Percentiles rank a stretch among this genome's conserved stretches.
Conservation (phyloP, 2,329 filamentous ascomycete species). For the Penicillium palitans region DNA sequence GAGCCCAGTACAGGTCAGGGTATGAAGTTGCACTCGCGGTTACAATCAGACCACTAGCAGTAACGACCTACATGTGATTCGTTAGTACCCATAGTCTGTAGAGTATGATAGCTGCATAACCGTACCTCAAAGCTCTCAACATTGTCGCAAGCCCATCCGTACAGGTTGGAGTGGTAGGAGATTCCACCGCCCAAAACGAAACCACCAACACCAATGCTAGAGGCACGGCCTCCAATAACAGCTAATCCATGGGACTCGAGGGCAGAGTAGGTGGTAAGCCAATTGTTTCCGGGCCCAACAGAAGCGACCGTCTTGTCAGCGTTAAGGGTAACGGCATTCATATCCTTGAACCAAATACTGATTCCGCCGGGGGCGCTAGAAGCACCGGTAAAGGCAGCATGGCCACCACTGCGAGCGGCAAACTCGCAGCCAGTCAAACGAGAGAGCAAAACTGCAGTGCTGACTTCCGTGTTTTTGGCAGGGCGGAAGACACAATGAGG, state of each 20-base stretch:
- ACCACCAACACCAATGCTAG: slow-evolving; percentile 26
- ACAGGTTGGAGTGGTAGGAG: slow-evolving; percentile 34
- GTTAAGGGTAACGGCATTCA: slow-evolving; percentile 33
- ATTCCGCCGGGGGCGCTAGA: slow-evolving; percentile 51
- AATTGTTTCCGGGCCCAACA: slow-evolving; percentile 38
- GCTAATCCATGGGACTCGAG: slow-evolving; percentile 35
- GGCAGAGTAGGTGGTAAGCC: slow-evolving; percentile 36
- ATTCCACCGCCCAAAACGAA: slow-evolving; percentile 32
- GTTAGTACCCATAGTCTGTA: background rate
- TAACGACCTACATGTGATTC: slow-evolving; percentile 21
- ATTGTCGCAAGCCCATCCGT: slow-evolving; percentile 41
- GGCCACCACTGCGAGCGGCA: slow-evolving; percentile 59
- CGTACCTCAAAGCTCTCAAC: slow-evolving; percentile 36
- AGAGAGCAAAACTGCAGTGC: slow-evolving; percentile 34
- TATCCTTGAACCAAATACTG: slow-evolving; percentile 34
- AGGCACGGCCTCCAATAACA: slow-evolving; percentile 37
- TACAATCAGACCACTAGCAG: slow-evolving; percentile 33
- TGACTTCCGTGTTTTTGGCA: slow-evolving; percentile 29
- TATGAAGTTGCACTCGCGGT: slow-evolving; percentile 33
- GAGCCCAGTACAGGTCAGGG: slow-evolving; percentile 44
- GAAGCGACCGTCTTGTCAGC: slow-evolving; percentile 30
- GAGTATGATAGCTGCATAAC: background rate
- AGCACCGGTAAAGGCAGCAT: slow-evolving; percentile 57
- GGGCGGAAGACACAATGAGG: slow-evolving; percentile 40
- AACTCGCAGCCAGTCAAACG: slow-evolving; percentile 45